phyloP scores from a whole-genome alignment of 305 asterid genomes.

The Plantago lanceolata region DNA sequence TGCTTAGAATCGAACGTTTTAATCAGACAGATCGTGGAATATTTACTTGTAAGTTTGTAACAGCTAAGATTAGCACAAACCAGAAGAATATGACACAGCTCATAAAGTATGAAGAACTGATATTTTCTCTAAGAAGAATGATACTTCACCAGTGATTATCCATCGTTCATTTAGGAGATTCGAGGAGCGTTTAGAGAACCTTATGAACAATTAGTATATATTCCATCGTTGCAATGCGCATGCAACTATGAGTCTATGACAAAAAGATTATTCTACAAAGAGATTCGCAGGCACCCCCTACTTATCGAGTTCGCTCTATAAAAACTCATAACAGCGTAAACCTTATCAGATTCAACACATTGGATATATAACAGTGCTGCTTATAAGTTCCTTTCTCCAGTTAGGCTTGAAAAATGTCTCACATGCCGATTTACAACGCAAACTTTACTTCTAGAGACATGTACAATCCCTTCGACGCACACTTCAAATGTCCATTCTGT shows the following conservation, averaged over 20 bases:
- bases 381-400: neutral
- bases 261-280: slow-evolving; percentile 7
- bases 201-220: slow-evolving; percentile 3
- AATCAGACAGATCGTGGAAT: neutral
- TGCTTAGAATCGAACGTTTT: neutral
- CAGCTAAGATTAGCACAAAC: neutral
- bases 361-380: neutral
- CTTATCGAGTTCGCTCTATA: neutral
- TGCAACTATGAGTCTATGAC: slow-evolving; percentile 4
- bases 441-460: neutral
- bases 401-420: neutral
- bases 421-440: neutral
- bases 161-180: neutral
- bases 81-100: neutral
- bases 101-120: neutral
- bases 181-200: neutral
- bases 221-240: neutral
- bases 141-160: neutral
- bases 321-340: neutral
- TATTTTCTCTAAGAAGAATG: neutral
- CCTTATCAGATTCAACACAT: neutral
- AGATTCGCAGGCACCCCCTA: neutral
- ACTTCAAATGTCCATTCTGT: neutral
- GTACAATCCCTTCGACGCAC: slow-evolving; percentile 3
- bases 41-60: neutral